A percentile compares a stretch with the other conserved stretches of the same genome.
Evolutionary conservation across 2,329 filamentous ascomycete genomes (phyloP).

Genomic region (Fusarium graminum): DNA sequence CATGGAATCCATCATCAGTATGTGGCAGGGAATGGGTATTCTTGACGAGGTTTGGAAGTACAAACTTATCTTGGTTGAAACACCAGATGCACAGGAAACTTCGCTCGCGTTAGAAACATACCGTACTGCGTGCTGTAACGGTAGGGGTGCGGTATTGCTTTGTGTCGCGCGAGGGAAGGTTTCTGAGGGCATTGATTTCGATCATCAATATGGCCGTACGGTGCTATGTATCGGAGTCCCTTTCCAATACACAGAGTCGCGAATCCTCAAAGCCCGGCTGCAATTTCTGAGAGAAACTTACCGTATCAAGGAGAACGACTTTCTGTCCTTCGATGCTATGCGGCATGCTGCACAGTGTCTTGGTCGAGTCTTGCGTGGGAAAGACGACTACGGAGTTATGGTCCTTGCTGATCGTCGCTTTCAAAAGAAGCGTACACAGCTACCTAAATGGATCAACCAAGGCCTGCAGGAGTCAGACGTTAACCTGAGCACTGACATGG

Average conservation of each 20-base stretch:
- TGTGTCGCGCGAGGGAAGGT: conserved; percentile 98
- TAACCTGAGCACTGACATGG: conserved; percentile 96
- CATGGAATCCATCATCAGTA: conserved; percentile 99
- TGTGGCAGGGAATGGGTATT: conserved; percentile 99
- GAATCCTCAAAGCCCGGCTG: conserved; percentile 93
- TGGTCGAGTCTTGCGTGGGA: conserved; percentile 92
- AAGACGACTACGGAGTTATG: conserved; percentile 99
- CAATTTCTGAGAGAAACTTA: conserved; percentile 98
- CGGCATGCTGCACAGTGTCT: conserved; percentile 97
- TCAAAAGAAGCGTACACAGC: conserved; percentile 87
- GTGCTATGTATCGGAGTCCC: conserved; percentile 97
- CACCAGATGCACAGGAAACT: conserved; percentile 96
- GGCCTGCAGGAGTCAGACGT: conserved; percentile 86
- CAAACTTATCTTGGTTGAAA: conserved; percentile 97
- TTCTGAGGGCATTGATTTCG: conserved; percentile 98
- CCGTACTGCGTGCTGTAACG: conserved; percentile 96
- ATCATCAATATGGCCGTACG: conserved; percentile 96
- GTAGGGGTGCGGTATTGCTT: conserved; percentile 89
- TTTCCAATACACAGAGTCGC: conserved; percentile 98
- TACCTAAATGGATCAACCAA: conserved; percentile 97
- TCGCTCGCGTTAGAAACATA: conserved; percentile 96
- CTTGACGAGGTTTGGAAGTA: conserved; percentile 99
- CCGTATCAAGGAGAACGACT: conserved; percentile 96
- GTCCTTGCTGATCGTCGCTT: conserved; percentile 95
- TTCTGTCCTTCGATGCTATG: conserved; percentile 99